phyloP scores from a whole-genome alignment of 108 stramenopile species.

The Skeletonema costatum region DNA sequence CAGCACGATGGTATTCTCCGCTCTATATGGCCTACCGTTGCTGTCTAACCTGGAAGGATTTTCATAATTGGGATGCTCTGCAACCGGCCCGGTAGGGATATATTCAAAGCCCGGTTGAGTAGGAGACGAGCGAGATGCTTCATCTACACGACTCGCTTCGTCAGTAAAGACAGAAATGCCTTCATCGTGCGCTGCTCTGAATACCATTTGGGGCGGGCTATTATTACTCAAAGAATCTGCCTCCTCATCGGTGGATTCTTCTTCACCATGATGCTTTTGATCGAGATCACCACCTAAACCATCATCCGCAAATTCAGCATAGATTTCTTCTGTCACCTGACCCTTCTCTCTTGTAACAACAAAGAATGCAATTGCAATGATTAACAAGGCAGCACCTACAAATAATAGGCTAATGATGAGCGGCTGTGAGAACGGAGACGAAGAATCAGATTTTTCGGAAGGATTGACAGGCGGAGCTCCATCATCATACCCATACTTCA shows the following conservation, averaged over 20 bases:
- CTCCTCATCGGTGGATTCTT: not conserved
- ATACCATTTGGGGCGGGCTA: not conserved
- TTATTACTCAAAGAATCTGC: constrained; percentile 1
- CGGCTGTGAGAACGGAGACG: not conserved
- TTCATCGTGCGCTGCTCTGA: constrained; percentile 2
- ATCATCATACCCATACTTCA: not conserved
- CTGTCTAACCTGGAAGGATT: not conserved
- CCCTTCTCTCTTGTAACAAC: not conserved
- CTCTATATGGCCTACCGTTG: not conserved
- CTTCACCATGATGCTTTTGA: constrained; percentile 10
- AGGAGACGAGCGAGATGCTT: not conserved
- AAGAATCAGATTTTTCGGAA: not conserved
- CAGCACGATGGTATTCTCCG: not conserved
- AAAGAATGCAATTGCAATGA: constrained; percentile 16
- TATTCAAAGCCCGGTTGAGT: constrained; percentile 9
- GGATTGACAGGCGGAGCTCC: not conserved
- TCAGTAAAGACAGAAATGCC: constrained; percentile 4
- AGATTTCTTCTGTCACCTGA: constrained; percentile 4
- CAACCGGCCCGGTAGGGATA: not conserved
- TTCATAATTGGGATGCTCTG: not conserved
- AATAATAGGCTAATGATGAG: constrained; percentile 9
- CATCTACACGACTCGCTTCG: not conserved
- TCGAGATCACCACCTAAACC: constrained; percentile 37
- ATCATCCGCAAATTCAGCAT: constrained; percentile 25
- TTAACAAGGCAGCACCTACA: constrained; percentile 1